Percentiles rank a stretch among this genome's conserved stretches.
These are phyloP conservation scores for Kwoniella sp. DNA, from an alignment of 768 basidiomycete genomes.

Conservation along the genomic window DNA sequence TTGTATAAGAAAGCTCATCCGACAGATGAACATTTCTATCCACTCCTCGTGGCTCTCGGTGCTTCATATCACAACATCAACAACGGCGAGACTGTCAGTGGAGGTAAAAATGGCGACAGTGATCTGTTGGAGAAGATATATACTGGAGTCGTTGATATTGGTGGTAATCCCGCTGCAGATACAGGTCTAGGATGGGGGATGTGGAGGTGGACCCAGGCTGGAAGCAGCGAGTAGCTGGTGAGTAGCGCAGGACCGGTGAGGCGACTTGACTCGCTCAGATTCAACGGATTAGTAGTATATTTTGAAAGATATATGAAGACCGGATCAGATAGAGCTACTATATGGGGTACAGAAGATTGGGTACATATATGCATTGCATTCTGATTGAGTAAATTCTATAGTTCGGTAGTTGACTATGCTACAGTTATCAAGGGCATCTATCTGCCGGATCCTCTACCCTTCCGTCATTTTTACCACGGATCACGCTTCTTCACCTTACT, in stretches of 20 bases:
- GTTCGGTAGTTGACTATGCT: background rate
- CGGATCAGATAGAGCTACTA: too few species aligned
- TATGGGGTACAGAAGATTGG: too few species aligned
- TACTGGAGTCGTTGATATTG: conserved; percentile 24
- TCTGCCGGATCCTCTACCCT: too few species aligned
- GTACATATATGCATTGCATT: background rate
- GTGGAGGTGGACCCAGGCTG: conserved; percentile 13
- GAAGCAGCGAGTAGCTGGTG: background rate
- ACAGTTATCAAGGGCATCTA: background rate
- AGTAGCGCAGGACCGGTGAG: too few species aligned
- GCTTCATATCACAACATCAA: conserved; percentile 66
- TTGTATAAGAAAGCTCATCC: conserved; percentile 73
- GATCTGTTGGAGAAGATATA: conserved; percentile 37
- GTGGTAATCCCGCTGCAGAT: conserved; percentile 18
- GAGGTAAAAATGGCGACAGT: conserved; percentile 60
- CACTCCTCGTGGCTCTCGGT: conserved; percentile 74
- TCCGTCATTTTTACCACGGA: too few species aligned
- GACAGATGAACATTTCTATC: conserved; percentile 77
- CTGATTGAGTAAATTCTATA: too few species aligned
- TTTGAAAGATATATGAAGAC: too few species aligned
- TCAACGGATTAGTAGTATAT: too few species aligned
- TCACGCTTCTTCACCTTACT: conserved; percentile 11
- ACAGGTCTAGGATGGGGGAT: conserved; percentile 45
- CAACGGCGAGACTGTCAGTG: conserved; percentile 55
- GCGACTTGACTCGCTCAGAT: too few species aligned